Evolutionary conservation across 805 yeast species (phyloP).

Genomic region (Nakazawaea peltata): DNA sequence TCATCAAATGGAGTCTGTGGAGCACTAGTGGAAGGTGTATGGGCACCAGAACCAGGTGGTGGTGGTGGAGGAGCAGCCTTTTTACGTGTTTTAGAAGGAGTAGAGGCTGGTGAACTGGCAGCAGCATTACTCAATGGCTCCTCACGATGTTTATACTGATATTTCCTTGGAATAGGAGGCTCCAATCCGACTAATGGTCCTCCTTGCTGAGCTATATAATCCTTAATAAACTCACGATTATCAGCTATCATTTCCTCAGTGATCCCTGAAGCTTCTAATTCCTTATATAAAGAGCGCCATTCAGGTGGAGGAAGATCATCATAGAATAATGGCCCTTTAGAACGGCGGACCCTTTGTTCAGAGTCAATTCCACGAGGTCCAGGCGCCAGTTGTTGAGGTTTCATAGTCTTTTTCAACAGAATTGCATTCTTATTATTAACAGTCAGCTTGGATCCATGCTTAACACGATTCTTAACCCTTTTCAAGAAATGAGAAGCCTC

Average conservation of each 20-base stretch:
- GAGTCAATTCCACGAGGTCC: constrained; percentile 53
- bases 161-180: constrained; percentile 72
- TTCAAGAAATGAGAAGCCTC: constrained; percentile 87
- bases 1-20: constrained; percentile 3
- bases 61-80: constrained; percentile 37
- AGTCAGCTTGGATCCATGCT: constrained; percentile 83
- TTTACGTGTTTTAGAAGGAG: constrained; percentile 15
- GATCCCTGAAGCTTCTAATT: constrained; percentile 71
- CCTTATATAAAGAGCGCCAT: constrained; percentile 70
- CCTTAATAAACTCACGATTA: constrained; percentile 74
- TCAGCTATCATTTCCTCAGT: constrained; percentile 86
- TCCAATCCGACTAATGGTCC: constrained; percentile 78
- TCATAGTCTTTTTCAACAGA: constrained; percentile 54
- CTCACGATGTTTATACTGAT: constrained; percentile 24
- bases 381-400: constrained; percentile 24
- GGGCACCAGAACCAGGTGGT: constrained; percentile 14
- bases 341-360: constrained; percentile 47
- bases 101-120: constrained; percentile 15
- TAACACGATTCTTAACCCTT: constrained; percentile 64
- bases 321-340: constrained; percentile 58
- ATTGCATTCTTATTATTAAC: constrained; percentile 81
- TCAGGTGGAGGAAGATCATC: constrained; percentile 79
- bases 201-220: constrained; percentile 65
- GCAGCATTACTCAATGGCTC: constrained; percentile 30
- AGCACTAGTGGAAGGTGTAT: constrained; percentile 19